These are phyloP conservation scores for Hymenoscyphus salicellus DNA, from an alignment of 2,329 filamentous ascomycete species.

Conservation along the genomic window DNA sequence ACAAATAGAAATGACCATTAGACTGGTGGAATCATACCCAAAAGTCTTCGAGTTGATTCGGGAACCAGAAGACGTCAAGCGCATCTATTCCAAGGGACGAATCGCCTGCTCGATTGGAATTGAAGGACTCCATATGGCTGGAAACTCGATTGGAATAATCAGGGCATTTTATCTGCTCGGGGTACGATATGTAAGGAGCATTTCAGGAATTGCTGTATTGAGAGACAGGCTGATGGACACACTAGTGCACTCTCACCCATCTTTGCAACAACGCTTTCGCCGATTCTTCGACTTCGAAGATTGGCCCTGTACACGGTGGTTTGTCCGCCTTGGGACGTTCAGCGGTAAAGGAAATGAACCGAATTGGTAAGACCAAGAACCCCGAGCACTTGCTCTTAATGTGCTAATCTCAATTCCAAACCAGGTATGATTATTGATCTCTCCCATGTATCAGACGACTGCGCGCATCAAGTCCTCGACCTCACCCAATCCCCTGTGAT, in stretches of 20 bases:
- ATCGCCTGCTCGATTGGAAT: slow-evolving; percentile 47
- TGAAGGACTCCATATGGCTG: slow-evolving; percentile 55
- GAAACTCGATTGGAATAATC: slow-evolving; percentile 55
- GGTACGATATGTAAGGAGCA: slow-evolving; percentile 60
- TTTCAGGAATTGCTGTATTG: not conserved
- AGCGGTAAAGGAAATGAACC: slow-evolving; percentile 35
- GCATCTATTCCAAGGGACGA: slow-evolving; percentile 34
- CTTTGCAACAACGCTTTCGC: slow-evolving; percentile 62
- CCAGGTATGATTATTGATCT: slow-evolving; percentile 61
- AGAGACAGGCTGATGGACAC: not conserved
- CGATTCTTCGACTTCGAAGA: slow-evolving; percentile 13
- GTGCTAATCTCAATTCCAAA: slow-evolving; percentile 32
- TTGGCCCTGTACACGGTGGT: slow-evolving; percentile 38
- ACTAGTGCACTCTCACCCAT: slow-evolving; percentile 7
- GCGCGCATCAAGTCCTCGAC: slow-evolving; percentile 59
- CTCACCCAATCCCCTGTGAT: slow-evolving; percentile 55
- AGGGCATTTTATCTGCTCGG: slow-evolving; percentile 59
- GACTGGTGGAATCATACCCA: slow-evolving; percentile 39
- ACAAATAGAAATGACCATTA: slow-evolving; percentile 54
- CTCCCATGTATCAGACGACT: slow-evolving; percentile 58
- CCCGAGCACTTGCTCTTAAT: not conserved
- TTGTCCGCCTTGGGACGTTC: slow-evolving; percentile 52
- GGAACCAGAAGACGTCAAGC: slow-evolving; percentile 22
- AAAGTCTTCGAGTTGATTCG: slow-evolving; percentile 10
- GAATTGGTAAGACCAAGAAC: not conserved